Base-by-base conservation (phyloP, 345 rosid genomes). In the Stellera chamaejasme region DNA sequence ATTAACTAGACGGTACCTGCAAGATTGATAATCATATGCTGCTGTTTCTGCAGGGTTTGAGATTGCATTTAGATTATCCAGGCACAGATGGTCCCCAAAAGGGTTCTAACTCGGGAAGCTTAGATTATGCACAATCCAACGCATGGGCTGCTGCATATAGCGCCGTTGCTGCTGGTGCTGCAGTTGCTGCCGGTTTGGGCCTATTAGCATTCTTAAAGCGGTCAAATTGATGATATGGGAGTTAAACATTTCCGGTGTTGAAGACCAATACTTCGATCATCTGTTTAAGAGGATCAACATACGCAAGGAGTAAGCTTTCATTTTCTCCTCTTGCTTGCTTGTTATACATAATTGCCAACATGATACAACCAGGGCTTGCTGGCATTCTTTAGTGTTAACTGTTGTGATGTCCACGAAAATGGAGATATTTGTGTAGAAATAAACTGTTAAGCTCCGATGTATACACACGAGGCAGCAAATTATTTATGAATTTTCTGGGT, bases 131-230 rank as follows among this genome's bases (percentile, higher is more conserved):
- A 23, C 75, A 80, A 28, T 19, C 74, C 25, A 95, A 85, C 66
- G 96, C 97, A 9, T 85, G 99, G 97, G 86, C 90, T 57, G 61
- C 95, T 13, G 96, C 97, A 2, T 90, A 80, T 69, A 79, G 96
- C 53, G 77, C 85, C 8, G 89, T 83, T 28, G 99, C 97, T 0
- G 99, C 99, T 0, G 93, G 99, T 43, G 99, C 99, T 16, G 93
- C 95, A 23, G 70, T 94, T 23, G 80, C 77, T 52, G 96, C 97
- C 64, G 97, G 97, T 39, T 66, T 87, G 49, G 92, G 99, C 26
- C 69, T 90, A 12, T 72, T 90, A 65, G 93, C 97, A n/a, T 94
- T 73, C 80, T 67, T 94, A 60, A 80, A 58, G 75, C 83, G 73
- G 78, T 65, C 75, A 2, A 59, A 71, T 44, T 84, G 54, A 77